Conservation (phyloP, 2,329 filamentous ascomycete genomes). For the Claviceps citrina region DNA sequence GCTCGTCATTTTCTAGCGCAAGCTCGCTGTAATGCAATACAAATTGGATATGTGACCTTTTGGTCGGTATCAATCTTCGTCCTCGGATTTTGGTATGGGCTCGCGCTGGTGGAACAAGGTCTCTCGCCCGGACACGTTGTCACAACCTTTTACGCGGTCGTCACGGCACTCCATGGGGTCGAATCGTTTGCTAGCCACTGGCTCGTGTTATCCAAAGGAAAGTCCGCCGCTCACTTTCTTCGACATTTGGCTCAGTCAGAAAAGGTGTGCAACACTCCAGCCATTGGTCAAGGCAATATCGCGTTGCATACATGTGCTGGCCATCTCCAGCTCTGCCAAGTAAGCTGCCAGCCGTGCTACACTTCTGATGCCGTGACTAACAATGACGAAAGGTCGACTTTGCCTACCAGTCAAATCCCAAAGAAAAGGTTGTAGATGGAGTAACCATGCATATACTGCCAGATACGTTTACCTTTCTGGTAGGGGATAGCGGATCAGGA, state of each 20-base stretch:
- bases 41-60: constrained; percentile 59
- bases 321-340: constrained; percentile 53
- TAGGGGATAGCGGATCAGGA: constrained; percentile 77
- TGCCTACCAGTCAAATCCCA: constrained; percentile 58
- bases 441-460: constrained; percentile 56
- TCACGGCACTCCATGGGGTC: constrained; percentile 61
- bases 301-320: constrained; percentile 39
- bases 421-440: constrained; percentile 41
- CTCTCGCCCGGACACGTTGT: constrained; percentile 52
- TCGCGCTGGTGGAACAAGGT: constrained; percentile 48
- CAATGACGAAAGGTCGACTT: constrained; percentile 50
- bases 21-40: constrained; percentile 51
- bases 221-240: constrained; percentile 53
- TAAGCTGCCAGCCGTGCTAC: constrained; percentile 22
- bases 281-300: neutral
- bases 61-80: constrained; percentile 69
- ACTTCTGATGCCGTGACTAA: neutral
- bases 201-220: constrained; percentile 64
- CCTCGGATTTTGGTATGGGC: constrained; percentile 79
- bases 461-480: constrained; percentile 61
- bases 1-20: constrained; percentile 51
- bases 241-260: constrained; percentile 23
- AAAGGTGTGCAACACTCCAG: neutral
- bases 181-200: constrained; percentile 63
- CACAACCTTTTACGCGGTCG: constrained; percentile 71